Evolutionary conservation across 306 rosid species (phyloP), one percentile per base, ranked within the genome.

Genomic region (Betula pendula): DNA sequence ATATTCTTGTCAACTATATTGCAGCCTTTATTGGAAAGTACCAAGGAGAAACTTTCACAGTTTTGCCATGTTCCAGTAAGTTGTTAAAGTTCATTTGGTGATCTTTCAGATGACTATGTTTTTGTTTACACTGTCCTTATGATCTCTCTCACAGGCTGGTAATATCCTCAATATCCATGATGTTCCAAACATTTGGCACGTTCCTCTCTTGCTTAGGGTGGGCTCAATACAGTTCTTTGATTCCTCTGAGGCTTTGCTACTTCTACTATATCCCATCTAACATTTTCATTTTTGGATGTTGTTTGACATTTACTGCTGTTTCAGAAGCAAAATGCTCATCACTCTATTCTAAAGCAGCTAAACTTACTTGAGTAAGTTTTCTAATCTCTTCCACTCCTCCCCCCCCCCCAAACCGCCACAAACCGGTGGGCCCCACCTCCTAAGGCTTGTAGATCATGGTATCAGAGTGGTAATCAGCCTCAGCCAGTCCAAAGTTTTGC

Each of bases 11-110:
- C 77, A 66, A 47, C 51, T 20, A 8, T 74, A 58, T 78, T 84
- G 89, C 92, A 95, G 99, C 99, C 99, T 72, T 86, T 95, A 50
- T 77, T 95, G 84, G 90, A 86, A 60, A 87, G 40, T 81, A 91
- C 99, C n/a, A 95, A 88, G 87, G 91, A 89, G 73, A 95, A 95
- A 79, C 95, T 95, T 80, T 90, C 99, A 38, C 95, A 86, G 81
- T 95, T 95, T 86, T 95, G 99, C 83, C 99, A 95, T 78, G 99
- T 95, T 79, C 96, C 97, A 20, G 99, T 95, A 88, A 83, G 99
- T 89, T 83, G 75, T 72, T 85, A 55, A 82, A 71, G 67, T 47
- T 45, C 25, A 51, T 43, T 80, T 79, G 76, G 71, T 69, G 60
- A 80, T 81, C 31, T 59, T 72, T 89, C 52, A 51, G 66, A 5